These are phyloP conservation scores for Lachancea lanzarotensis DNA, from an alignment of 805 yeast species.

Conservation along the genomic window DNA sequence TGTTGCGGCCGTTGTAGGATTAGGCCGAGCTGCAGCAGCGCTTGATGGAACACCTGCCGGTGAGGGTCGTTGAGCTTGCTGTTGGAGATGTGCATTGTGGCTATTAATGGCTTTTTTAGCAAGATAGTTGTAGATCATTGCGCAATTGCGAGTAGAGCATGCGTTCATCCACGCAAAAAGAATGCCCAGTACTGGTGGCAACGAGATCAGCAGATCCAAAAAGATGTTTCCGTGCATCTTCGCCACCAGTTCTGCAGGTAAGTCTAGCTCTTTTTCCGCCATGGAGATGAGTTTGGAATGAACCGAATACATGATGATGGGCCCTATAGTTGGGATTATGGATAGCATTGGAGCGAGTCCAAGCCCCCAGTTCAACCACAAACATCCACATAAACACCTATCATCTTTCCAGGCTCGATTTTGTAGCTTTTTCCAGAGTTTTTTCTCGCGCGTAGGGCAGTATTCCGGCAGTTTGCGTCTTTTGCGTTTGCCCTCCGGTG, in stretches of 20 bases:
- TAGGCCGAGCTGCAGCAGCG: too few relatives aligned
- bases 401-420: conserved; percentile 84
- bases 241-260: conserved; percentile 55
- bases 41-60: background rate
- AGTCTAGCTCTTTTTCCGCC: conserved; percentile 49
- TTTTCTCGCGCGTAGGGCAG: conserved; percentile 52
- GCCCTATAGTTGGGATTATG: conserved; percentile 79
- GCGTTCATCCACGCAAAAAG: conserved; percentile 75
- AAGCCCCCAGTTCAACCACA: conserved; percentile 56
- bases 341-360: conserved; percentile 73
- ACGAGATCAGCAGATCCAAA: conserved; percentile 64
- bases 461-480: conserved; percentile 56
- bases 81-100: conserved; percentile 1
- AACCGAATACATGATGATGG: conserved; percentile 68
- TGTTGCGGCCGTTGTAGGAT: too few relatives aligned
- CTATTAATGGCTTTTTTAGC: conserved; percentile 20
- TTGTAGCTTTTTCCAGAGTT: conserved; percentile 68
- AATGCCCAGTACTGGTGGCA: conserved; percentile 77
- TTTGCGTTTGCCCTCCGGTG: conserved; percentile 44
- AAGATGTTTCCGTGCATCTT: conserved; percentile 72
- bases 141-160: conserved; percentile 87
- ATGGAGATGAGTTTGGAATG: conserved; percentile 58
- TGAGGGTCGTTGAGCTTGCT: background rate
- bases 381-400: conserved; percentile 69
- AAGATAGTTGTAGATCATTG: conserved; percentile 50